phyloP scores from a whole-genome alignment of 1,284 basidiomycete genomes.

The Cutaneotrichosporon sp. region DNA sequence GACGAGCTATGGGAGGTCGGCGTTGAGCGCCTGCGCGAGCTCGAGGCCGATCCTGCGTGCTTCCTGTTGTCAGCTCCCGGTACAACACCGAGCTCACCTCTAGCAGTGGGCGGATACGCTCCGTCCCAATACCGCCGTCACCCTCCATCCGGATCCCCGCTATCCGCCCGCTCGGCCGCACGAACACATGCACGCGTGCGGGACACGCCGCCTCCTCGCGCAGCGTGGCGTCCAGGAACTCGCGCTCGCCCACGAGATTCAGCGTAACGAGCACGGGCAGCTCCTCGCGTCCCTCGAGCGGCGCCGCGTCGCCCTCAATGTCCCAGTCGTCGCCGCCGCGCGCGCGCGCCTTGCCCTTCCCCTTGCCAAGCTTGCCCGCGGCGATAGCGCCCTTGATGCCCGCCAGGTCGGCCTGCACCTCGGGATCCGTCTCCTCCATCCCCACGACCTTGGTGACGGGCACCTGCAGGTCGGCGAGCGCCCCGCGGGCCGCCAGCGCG shows the following conservation, averaged over 20 bases:
- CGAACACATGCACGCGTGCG: constrained; percentile 45
- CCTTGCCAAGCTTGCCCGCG: constrained; percentile 30
- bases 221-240: constrained; percentile 50
- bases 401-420: constrained; percentile 26
- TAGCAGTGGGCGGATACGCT: constrained; percentile 37
- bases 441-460: constrained; percentile 48
- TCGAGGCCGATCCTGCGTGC: constrained; percentile 18
- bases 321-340: constrained; percentile 54
- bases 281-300: constrained; percentile 34
- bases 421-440: constrained; percentile 24
- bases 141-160: constrained; percentile 52
- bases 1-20: constrained; percentile 19
- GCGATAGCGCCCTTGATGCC: constrained; percentile 52
- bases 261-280: constrained; percentile 50
- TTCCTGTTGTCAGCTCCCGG: constrained; percentile 17
- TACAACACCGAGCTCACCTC: constrained; percentile 6
- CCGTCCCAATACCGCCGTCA: constrained; percentile 35
- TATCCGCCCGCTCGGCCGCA: constrained; percentile 37
- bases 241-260: constrained; percentile 35
- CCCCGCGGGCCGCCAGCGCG: constrained; percentile 44
- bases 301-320: constrained; percentile 39
- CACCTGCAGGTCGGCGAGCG: constrained; percentile 45
- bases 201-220: constrained; percentile 52
- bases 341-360: constrained; percentile 30
- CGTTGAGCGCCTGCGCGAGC: constrained; percentile 21